These are phyloP conservation scores for Taiozyma sp. DNA, from an alignment of 1,139 yeast species.

Conservation along the genomic window DNA sequence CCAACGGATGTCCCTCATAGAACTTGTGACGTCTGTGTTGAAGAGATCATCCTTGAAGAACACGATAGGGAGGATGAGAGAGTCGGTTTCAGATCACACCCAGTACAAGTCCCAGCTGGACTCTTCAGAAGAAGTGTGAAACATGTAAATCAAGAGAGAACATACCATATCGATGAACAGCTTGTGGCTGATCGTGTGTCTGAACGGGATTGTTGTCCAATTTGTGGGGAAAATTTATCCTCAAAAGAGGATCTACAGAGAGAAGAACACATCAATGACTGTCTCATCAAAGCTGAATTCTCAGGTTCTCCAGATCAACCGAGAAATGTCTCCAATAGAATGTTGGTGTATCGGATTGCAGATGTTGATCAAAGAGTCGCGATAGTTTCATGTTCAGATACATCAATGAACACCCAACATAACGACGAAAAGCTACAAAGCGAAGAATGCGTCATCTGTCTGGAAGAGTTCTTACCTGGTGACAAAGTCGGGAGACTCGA, in stretches of 20 bases:
- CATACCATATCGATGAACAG: constrained; percentile 12
- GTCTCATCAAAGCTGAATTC: constrained; percentile 64
- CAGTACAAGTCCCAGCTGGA: constrained; percentile 2
- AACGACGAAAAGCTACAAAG: constrained; percentile 29
- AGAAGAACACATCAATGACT: constrained; percentile 64
- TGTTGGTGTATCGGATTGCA: constrained; percentile 79
- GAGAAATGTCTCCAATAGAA: constrained; percentile 49
- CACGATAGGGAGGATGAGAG: not conserved
- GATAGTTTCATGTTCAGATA: constrained; percentile 19
- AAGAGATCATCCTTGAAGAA: constrained; percentile 46
- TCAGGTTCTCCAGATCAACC: constrained; percentile 51
- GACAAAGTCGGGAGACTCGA: constrained; percentile 89
- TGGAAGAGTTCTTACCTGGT: constrained; percentile 81
- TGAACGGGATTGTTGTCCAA: constrained; percentile 45
- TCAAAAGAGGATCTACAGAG: constrained; percentile 38
- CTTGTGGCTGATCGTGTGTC: constrained; percentile 14
- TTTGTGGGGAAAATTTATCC: constrained; percentile 42
- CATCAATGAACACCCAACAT: constrained; percentile 9
- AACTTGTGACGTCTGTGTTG: constrained; percentile 70
- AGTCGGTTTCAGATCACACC: not conserved
- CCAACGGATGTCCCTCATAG: constrained; percentile 47
- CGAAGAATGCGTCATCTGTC: constrained; percentile 87
- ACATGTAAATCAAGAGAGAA: constrained; percentile 10
- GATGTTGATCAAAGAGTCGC: constrained; percentile 28
- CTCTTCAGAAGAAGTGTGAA: constrained; percentile 5